A percentile compares a stretch with the other conserved stretches of the same genome.
phyloP scores from a whole-genome alignment of 2,329 filamentous ascomycete species.

The Penicillium frequentans region DNA sequence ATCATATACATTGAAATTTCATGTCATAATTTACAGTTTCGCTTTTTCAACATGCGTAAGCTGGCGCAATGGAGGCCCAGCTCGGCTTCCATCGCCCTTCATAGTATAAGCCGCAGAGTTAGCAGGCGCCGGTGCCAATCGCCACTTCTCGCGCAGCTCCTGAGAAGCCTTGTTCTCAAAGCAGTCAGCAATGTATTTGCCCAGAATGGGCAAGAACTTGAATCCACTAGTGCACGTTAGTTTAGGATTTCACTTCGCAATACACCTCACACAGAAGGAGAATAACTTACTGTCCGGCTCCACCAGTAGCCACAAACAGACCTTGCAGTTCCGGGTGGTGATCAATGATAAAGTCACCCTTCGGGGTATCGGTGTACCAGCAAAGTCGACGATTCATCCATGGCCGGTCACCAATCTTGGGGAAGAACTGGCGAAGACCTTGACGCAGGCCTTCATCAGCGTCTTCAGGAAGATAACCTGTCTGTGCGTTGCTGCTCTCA shows the following conservation, averaged over 20 bases:
- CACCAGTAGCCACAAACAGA: constrained; percentile 38
- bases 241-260: background rate
- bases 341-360: constrained; percentile 67
- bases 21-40: constrained; percentile 13
- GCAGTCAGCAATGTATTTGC: constrained; percentile 61
- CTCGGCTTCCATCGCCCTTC: constrained; percentile 30
- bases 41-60: constrained; percentile 25
- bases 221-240: constrained; percentile 30
- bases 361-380: constrained; percentile 71
- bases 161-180: constrained; percentile 47
- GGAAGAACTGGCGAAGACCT: constrained; percentile 60
- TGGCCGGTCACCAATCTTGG: constrained; percentile 57
- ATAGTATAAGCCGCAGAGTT: constrained; percentile 7
- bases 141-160: constrained; percentile 63
- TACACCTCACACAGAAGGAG: background rate
- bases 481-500: constrained; percentile 40
- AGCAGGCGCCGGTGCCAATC: constrained; percentile 8
- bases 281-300: constrained; percentile 25
- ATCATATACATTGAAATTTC: background rate
- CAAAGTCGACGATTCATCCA: constrained; percentile 64
- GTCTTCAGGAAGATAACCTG: constrained; percentile 45
- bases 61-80: constrained; percentile 26
- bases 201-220: constrained; percentile 68
- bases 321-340: constrained; percentile 61
- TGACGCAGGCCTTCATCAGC: constrained; percentile 60